Conservation (phyloP, 345 rosid species). For the Eucalyptus pauciflora region DNA sequence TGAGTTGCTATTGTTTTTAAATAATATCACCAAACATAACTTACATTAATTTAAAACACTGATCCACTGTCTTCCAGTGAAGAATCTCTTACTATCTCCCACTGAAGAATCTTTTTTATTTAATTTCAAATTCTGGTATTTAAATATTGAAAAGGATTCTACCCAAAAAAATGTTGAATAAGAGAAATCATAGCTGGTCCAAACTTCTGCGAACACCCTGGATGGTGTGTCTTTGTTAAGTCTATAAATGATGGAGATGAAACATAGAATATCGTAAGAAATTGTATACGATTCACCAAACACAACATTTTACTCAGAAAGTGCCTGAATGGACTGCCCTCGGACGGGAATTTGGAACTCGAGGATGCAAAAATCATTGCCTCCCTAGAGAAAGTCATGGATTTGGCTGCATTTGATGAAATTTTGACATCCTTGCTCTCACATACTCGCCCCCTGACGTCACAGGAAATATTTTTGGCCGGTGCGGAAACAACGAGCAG, state of each 20-base stretch:
- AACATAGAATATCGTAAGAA: neutral
- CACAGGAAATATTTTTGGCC: slow-evolving; percentile 54
- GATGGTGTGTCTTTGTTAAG: neutral
- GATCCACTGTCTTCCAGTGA: neutral
- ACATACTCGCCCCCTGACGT: neutral
- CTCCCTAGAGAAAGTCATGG: neutral
- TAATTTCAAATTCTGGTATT: neutral
- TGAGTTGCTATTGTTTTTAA: neutral
- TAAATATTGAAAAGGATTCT: neutral
- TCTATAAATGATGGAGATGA: neutral
- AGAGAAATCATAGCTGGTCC: neutral
- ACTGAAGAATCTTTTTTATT: neutral
- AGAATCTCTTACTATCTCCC: neutral
- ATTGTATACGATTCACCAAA: neutral
- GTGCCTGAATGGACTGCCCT: neutral
- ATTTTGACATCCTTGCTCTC: neutral
- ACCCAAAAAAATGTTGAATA: neutral
- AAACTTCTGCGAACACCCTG: neutral
- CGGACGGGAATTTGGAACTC: neutral
- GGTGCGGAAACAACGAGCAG: slow-evolving; percentile 54
- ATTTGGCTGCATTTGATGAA: neutral
- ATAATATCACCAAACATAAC: neutral
- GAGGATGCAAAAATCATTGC: neutral
- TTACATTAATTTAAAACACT: neutral
- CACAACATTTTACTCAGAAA: neutral